A percentile compares a stretch with the other conserved stretches of the same genome.
Evolutionary conservation across 352 stramenopile species (phyloP).

Genomic region (Globisporangium emineosum): DNA sequence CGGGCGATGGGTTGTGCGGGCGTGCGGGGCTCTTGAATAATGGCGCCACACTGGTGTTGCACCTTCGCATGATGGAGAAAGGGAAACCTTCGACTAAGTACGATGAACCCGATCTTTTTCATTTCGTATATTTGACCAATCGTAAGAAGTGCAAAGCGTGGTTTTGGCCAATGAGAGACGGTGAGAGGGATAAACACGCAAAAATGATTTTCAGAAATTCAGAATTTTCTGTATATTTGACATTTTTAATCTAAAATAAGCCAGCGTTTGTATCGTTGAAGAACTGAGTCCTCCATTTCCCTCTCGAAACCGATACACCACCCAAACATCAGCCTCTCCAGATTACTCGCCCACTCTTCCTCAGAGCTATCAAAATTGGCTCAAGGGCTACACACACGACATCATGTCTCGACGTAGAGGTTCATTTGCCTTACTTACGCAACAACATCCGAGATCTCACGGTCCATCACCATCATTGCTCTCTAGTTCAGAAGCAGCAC

Average conservation of each 20-base stretch:
- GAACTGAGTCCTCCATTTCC: not conserved
- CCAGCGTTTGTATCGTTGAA: conserved; percentile 1
- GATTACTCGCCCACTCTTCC: not conserved
- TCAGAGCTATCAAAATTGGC: too few relatives aligned
- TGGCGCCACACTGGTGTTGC: conserved; percentile 4
- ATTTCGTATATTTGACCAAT: conserved; percentile 1
- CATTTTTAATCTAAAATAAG: not conserved
- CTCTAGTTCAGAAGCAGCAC: not conserved
- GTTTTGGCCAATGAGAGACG: not conserved
- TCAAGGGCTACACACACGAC: too few relatives aligned
- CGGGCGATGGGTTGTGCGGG: not conserved
- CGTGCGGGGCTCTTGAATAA: not conserved
- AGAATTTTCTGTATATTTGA: too few relatives aligned
- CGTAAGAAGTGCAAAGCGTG: not conserved
- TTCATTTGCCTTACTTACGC: not conserved
- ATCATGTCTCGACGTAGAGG: too few relatives aligned
- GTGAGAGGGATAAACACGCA: not conserved
- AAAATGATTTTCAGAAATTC: too few relatives aligned
- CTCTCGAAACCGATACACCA: conserved; percentile 2
- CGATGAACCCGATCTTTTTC: conserved; percentile 3
- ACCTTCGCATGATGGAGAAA: not conserved
- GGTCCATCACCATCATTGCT: not conserved
- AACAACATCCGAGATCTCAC: not conserved
- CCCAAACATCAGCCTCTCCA: not conserved
- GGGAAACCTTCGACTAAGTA: not conserved